Percentiles rank a stretch among this genome's conserved stretches.
These are phyloP conservation scores for Hypoxylon sp. DNA, from an alignment of 2,329 filamentous ascomycete genomes.

Conservation along the genomic window DNA sequence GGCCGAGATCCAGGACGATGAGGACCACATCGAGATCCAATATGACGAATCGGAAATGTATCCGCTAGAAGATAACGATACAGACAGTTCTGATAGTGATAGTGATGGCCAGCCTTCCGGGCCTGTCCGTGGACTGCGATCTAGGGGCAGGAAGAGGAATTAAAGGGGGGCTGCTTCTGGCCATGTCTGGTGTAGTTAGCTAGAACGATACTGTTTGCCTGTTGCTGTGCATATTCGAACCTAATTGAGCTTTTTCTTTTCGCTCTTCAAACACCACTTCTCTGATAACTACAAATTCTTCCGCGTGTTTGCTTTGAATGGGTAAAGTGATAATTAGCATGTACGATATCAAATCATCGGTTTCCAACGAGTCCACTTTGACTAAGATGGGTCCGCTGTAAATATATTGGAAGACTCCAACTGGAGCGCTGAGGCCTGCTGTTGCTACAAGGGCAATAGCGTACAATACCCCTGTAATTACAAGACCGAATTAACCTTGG, in stretches of 20 bases:
- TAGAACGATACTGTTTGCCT: background rate
- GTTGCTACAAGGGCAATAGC: too few species aligned
- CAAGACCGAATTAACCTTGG: too few species aligned
- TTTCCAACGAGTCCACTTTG: too few species aligned
- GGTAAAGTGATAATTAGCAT: background rate
- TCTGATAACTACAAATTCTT: background rate
- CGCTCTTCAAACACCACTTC: background rate
- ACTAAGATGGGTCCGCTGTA: too few species aligned
- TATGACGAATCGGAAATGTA: slow-evolving; percentile 48
- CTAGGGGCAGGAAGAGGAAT: background rate
- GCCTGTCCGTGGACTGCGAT: background rate
- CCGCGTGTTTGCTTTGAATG: background rate
- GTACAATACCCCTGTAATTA: too few species aligned
- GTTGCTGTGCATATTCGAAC: background rate
- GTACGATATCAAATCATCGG: too few species aligned
- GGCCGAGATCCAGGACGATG: slow-evolving; percentile 42
- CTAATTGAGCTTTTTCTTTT: slow-evolving; percentile 1
- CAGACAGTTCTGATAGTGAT: background rate
- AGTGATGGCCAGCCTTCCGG: background rate
- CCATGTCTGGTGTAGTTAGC: background rate
- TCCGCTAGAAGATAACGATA: slow-evolving; percentile 19
- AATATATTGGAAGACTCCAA: too few species aligned
- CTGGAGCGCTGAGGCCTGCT: too few species aligned
- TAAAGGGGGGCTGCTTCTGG: background rate
- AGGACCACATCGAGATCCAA: slow-evolving; percentile 41